Base-by-base conservation (phyloP, 805 yeast genomes). In the Spathaspora hagerdaliae region DNA sequence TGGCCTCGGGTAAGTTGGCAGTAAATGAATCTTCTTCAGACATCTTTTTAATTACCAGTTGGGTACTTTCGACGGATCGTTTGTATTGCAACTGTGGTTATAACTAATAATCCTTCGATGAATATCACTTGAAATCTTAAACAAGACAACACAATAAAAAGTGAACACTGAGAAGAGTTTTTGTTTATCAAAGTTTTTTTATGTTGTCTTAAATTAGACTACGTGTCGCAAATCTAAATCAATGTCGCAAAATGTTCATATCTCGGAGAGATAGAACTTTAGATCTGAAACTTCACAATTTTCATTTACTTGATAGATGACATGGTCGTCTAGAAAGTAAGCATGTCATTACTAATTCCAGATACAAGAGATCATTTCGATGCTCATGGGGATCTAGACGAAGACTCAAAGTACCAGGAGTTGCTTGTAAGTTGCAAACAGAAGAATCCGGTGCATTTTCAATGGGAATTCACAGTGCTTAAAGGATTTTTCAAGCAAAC, bases 401-500 rank as follows among this genome's bases (percentile, higher is more conserved):
- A 56, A 34, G 61, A 56, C 33, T 45, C 32, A n/a, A 33, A 49
- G 10, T 61, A 54, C 47, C 41, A 47, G 14, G 41, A 51, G 19
- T 31, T 44, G 24, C 40, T 52, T 34, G 24, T 24, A 11, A 39
- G 44, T 15, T 13, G 49, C 31, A 42, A 38, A 15, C 24, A 43
- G 6, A 44, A 59, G 35, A 48, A 48, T 36, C 61, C 63, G 32
- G 41, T 41, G 8, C 49, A 56, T 2, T 63, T 65, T 2, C 48
- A 55, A 26, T 75, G 78, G 77, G 46, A 49, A 7, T 76, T 75
- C 51, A 71, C 66, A 45, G 62, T 64, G 5, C 76, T 74, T 1
- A 61, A 57, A 0, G 81, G 79, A 0, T 73, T 75, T 46, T 77
- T 77, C 65, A 61, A 62, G 42, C 82, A 77, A 51, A 53, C 73